Percentiles rank a stretch among this genome's conserved stretches.
These are phyloP conservation scores for Amyloporia xantha DNA, from an alignment of 768 basidiomycete species.

Conservation along the genomic window DNA sequence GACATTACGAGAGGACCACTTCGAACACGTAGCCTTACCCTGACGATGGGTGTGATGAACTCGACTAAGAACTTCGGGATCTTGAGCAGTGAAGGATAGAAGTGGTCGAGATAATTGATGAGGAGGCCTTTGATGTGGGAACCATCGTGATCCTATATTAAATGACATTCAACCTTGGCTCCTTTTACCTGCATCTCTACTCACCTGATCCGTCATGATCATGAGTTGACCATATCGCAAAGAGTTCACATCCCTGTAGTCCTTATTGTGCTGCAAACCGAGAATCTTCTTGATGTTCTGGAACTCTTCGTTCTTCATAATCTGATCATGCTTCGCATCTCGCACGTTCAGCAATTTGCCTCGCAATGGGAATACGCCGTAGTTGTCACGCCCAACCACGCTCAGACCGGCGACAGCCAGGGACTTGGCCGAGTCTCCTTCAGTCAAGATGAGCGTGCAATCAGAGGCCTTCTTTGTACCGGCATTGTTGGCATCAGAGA, in stretches of 20 bases:
- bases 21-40: constrained; percentile 46
- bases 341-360: constrained; percentile 97
- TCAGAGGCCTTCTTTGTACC: constrained; percentile 73
- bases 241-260: constrained; percentile 59
- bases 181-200: constrained; percentile 5
- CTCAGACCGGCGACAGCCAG: constrained; percentile 91
- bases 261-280: constrained; percentile 91
- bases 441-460: constrained; percentile 94
- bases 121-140: constrained; percentile 99
- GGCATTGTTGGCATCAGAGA: constrained; percentile 96
- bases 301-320: constrained; percentile 97
- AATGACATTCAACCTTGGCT: not conserved
- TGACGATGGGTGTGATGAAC: constrained; percentile 97
- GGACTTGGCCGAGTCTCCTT: constrained; percentile 98
- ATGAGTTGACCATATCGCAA: constrained; percentile 92
- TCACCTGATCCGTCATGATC: constrained; percentile 99
- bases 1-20: not conserved
- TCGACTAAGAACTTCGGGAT: constrained; percentile 91
- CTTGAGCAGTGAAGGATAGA: constrained; percentile 90
- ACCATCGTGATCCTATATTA: constrained; percentile 89
- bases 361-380: constrained; percentile 95
- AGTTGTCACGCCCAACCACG: constrained; percentile 94
- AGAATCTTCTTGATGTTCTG: constrained; percentile 98
- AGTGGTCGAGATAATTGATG: constrained; percentile 97
- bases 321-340: constrained; percentile 92